A percentile compares a stretch with the other conserved stretches of the same genome.
These are phyloP conservation scores for Nadsonia fulvescens DNA, from an alignment of 805 yeast genomes.

Conservation along the genomic window DNA sequence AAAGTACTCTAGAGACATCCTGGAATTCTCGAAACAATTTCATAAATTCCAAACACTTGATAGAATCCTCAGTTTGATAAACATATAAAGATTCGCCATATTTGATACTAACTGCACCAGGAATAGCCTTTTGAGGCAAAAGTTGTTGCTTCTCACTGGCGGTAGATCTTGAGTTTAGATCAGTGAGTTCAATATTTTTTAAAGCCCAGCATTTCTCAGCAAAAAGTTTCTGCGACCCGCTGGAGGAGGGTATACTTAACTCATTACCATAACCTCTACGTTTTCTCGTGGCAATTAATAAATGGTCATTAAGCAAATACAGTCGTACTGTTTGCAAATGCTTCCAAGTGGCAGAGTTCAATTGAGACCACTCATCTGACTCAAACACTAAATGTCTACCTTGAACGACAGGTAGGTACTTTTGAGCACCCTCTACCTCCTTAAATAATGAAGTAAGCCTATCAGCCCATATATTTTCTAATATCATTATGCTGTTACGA, in stretches of 20 bases:
- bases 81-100: slow-evolving; percentile 33
- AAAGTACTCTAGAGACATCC: no score
- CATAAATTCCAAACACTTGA: slow-evolving; percentile 8
- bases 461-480: slow-evolving; percentile 68
- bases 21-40: slow-evolving; percentile 9
- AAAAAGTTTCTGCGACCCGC: slow-evolving; percentile 25
- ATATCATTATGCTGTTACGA: slow-evolving; percentile 49
- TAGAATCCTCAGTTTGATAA: slow-evolving; percentile 11
- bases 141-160: slow-evolving; percentile 5
- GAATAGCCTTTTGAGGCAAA: slow-evolving; percentile 13
- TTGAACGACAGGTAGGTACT: slow-evolving; percentile 51
- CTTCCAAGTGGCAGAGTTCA: slow-evolving; percentile 73
- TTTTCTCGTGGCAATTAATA: slow-evolving; percentile 54
- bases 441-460: slow-evolving; percentile 53
- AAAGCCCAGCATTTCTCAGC: slow-evolving; percentile 73
- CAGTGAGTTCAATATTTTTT: slow-evolving; percentile 33
- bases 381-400: slow-evolving; percentile 70
- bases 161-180: slow-evolving; percentile 17
- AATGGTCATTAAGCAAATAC: slow-evolving; percentile 58
- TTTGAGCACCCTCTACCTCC: slow-evolving; percentile 85
- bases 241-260: slow-evolving; percentile 21
- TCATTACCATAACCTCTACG: slow-evolving; percentile 18
- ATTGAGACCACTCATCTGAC: slow-evolving; percentile 71
- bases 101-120: slow-evolving; percentile 25
- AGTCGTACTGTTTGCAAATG: slow-evolving; percentile 59